Conservation (phyloP, 345 rosid genomes). For the Noccaea caerulescens region DNA sequence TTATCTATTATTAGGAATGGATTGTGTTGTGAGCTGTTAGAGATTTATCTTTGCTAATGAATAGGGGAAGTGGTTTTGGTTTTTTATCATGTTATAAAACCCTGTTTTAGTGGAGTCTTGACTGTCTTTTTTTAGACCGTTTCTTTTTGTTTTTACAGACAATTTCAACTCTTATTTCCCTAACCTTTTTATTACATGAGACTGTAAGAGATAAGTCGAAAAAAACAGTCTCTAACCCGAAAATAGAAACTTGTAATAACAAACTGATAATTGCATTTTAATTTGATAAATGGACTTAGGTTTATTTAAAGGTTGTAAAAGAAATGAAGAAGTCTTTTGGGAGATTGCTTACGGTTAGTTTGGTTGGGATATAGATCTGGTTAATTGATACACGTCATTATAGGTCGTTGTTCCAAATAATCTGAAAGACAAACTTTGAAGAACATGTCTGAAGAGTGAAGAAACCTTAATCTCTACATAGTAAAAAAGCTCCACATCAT, state of each 20-base stretch:
- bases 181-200: constrained; percentile 3
- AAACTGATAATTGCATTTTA: constrained; percentile 3
- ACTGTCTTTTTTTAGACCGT: constrained; percentile 35
- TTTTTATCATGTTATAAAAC: constrained; percentile 20
- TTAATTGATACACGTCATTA: neutral
- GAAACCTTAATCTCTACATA: neutral
- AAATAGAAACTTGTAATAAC: constrained; percentile 24
- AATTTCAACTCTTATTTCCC: constrained; percentile 15
- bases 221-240: neutral
- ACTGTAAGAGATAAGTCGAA: constrained; percentile 19
- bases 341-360: neutral
- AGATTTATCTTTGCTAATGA: constrained; percentile 29
- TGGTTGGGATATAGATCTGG: neutral
- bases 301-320: no score
- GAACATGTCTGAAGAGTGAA: neutral
- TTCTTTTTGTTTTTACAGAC: constrained; percentile 30
- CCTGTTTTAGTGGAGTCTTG: constrained; percentile 43
- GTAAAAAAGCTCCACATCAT: neutral
- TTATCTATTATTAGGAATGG: constrained; percentile 36
- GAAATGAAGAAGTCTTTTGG: no score
- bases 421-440: neutral
- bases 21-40: constrained; percentile 7
- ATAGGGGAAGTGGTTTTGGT: constrained; percentile 33
- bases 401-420: neutral
- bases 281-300: neutral